phyloP scores from a whole-genome alignment of 176 grass and related monocot species.

The Oryza meridionalis region DNA sequence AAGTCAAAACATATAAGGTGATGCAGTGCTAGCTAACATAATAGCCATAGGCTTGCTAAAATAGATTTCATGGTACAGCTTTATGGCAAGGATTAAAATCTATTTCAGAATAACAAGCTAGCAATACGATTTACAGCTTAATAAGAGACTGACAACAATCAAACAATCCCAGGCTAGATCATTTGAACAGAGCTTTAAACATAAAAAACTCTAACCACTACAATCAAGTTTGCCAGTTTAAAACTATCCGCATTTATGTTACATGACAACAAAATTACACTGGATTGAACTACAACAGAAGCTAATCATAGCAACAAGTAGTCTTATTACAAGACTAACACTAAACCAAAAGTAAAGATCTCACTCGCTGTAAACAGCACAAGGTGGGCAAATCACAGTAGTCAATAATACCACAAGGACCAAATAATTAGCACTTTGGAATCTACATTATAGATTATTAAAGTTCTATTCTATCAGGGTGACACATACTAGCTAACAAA shows the following conservation, averaged over 20 bases:
- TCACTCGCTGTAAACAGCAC: background rate
- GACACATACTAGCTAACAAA: slow-evolving; percentile 2
- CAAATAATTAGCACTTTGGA: background rate
- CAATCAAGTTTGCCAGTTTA: background rate
- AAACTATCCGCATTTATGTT: background rate
- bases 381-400: background rate
- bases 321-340: background rate
- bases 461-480: background rate
- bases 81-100: background rate
- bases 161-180: background rate
- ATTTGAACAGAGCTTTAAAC: background rate
- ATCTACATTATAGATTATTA: slow-evolving; percentile 1
- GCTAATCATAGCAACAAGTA: too few relatives aligned
- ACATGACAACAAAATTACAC: background rate
- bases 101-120: background rate
- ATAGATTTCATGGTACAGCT: background rate
- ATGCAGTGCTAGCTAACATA: background rate
- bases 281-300: background rate
- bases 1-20: background rate
- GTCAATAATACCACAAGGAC: background rate
- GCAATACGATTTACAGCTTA: background rate
- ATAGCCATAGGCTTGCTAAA: background rate
- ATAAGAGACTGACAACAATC: too few relatives aligned
- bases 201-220: background rate
- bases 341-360: background rate